phyloP scores from a whole-genome alignment of 1,284 basidiomycete species.

The Calocybe gambosa region DNA sequence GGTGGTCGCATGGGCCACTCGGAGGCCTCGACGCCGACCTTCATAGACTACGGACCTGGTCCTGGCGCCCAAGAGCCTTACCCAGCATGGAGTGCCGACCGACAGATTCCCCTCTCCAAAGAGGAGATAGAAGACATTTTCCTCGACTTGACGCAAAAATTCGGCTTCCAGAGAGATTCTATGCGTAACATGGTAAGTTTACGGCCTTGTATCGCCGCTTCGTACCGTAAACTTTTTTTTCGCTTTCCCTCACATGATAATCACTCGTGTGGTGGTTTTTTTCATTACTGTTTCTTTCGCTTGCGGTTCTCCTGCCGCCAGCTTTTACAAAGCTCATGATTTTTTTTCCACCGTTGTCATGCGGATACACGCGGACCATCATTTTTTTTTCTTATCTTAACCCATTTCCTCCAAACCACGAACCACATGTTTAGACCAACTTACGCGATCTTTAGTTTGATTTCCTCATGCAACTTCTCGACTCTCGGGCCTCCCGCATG shows the following conservation, averaged over 20 bases:
- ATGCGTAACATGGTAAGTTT: slow-evolving; percentile 80
- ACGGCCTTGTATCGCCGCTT: slow-evolving; percentile 32
- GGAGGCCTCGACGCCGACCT: slow-evolving; percentile 59
- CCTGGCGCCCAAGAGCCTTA: slow-evolving; percentile 67
- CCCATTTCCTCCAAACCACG: no score
- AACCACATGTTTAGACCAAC: no score
- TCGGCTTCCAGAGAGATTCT: slow-evolving; percentile 94
- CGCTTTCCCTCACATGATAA: background rate
- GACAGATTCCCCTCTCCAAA: slow-evolving; percentile 93
- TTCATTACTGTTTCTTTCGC: no score
- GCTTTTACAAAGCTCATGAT: no score
- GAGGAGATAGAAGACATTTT: slow-evolving; percentile 99
- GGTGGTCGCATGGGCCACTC: slow-evolving; percentile 46
- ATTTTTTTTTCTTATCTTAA: no score
- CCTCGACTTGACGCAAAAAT: slow-evolving; percentile 97
- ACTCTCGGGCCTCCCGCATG: slow-evolving; percentile 97
- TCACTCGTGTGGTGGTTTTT: background rate
- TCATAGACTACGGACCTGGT: slow-evolving; percentile 51
- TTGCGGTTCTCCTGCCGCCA: no score
- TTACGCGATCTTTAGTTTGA: slow-evolving; percentile 81
- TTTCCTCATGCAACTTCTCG: slow-evolving; percentile 96
- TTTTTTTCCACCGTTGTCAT: background rate
- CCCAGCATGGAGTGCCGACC: slow-evolving; percentile 92
- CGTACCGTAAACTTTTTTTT: background rate
- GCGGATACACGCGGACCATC: background rate